Conservation (phyloP, 164 flowering plant genomes). For the Vitis vinifera region DNA sequence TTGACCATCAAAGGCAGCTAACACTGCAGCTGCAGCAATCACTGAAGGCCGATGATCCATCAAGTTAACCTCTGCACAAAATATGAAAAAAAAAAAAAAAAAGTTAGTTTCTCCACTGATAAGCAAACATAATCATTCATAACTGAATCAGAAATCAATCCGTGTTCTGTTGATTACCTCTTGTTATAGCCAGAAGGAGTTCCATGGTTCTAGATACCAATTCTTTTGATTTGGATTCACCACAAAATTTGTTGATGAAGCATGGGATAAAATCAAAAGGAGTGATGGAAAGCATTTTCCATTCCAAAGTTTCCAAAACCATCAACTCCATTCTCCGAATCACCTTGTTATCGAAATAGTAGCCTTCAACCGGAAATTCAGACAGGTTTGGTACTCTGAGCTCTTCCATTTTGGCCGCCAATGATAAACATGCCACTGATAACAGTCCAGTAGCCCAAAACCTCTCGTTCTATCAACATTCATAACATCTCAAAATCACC, state of each 20-base stretch:
- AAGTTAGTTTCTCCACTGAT: not conserved
- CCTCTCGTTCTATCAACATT: constrained; percentile 37
- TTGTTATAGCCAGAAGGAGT: constrained; percentile 33
- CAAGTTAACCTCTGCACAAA: constrained; percentile 40
- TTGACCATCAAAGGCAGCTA: constrained; percentile 31
- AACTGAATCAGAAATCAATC: not conserved
- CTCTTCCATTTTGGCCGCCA: constrained; percentile 46
- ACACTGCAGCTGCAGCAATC: constrained; percentile 60
- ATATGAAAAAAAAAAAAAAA: not conserved
- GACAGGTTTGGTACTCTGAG: constrained; percentile 19
- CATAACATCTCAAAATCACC: not conserved
- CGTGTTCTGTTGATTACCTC: constrained; percentile 35
- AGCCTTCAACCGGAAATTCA: constrained; percentile 19
- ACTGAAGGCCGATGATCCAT: constrained; percentile 53
- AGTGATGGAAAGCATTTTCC: constrained; percentile 32
- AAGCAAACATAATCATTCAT: not conserved
- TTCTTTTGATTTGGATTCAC: constrained; percentile 22
- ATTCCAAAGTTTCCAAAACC: constrained; percentile 26
- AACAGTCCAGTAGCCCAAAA: constrained; percentile 62
- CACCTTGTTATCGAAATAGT: constrained; percentile 16
- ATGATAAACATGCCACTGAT: constrained; percentile 61
- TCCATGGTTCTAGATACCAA: constrained; percentile 33
- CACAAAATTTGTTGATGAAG: constrained; percentile 23
- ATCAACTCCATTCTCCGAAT: constrained; percentile 34
- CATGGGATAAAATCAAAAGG: constrained; percentile 28